Conservation (phyloP, 208 protist species). For the Spongospora subterranea region DNA sequence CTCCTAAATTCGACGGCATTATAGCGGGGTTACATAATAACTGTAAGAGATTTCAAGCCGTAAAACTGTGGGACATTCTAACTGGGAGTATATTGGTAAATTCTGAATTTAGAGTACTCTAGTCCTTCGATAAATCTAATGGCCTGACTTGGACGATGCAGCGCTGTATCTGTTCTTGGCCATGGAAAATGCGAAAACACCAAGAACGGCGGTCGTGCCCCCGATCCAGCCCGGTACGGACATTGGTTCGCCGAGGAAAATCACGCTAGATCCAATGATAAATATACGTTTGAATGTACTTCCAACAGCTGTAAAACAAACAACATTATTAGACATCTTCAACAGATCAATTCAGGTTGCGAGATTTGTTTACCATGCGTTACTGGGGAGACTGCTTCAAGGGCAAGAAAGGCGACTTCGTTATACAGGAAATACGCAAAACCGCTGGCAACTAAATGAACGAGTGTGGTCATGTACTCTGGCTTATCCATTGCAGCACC, state of each 20-base stretch:
- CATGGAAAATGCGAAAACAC: constrained; percentile 1
- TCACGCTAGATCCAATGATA: not conserved
- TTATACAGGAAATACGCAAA: constrained; percentile 44
- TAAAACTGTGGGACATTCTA: too few species aligned
- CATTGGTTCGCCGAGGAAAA: not conserved
- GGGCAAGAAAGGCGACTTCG: constrained; percentile 27
- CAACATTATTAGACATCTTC: not conserved
- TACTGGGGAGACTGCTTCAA: constrained; percentile 28
- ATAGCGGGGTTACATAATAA: too few species aligned
- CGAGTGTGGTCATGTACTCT: not conserved
- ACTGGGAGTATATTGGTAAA: too few species aligned
- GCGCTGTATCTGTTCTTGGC: constrained; percentile 17
- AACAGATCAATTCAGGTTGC: too few species aligned
- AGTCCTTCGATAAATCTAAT: too few species aligned
- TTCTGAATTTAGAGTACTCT: too few species aligned
- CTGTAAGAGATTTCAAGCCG: too few species aligned
- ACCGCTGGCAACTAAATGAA: not conserved
- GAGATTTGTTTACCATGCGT: not conserved
- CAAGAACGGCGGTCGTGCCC: not conserved
- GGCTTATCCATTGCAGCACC: not conserved
- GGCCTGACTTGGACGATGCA: too few species aligned
- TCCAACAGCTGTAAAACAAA: not conserved
- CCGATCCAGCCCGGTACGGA: not conserved
- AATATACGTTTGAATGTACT: constrained; percentile 54
- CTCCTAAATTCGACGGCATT: too few species aligned